Evolutionary conservation across 768 basidiomycete species (phyloP), one percentile per base, ranked within the genome.

Genomic region (Mycena indigotica): DNA sequence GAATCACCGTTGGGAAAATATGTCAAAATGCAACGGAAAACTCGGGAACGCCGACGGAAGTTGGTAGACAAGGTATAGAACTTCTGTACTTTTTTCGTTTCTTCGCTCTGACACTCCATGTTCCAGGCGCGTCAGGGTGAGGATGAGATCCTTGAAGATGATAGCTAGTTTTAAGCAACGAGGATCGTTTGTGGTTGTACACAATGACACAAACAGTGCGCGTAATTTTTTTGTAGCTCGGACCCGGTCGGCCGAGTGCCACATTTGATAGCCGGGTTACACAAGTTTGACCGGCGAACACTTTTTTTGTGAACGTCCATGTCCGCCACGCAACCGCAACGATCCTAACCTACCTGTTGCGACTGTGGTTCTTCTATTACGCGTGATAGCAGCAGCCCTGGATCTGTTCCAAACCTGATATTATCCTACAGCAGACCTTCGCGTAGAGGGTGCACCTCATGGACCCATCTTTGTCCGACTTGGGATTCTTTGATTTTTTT

Each of bases 1-100:
- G 85, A 87, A 21, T 84, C 88, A 3, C 95, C 96, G 5, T 74
- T 98, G 46, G 86, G 84, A 52, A 89, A 86, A 70, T 95, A 91
- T 72, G 78, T 92, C 68, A 87, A 87, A 69, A 80, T 94, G 51
- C 87, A 89, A 73, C 80, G 81, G 65, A 97, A 95, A 79, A 79
- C 84, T 19, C 78, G 94, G 70, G 90, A 90, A 65, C 89, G 87
- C 71, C 80, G 84, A 55, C 80, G 80, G 64, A 80, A 81, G 63
- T 70, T 93, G 44, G 72, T 90, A 44, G 87, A 90, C 68, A 93
- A 93, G 87, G 91, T 88, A 59, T 25, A 69, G 53, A 24, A 30
- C 38, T 35, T 23, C 41, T 28, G 1, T 39, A 52, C 28, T 46
- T 45, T 59, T 29, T 35, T 50, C 46, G 8, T 44, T 44, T 5